phyloP scores from a whole-genome alignment of 495 filamentous ascomycete genomes.

The Neurospora intermedia region DNA sequence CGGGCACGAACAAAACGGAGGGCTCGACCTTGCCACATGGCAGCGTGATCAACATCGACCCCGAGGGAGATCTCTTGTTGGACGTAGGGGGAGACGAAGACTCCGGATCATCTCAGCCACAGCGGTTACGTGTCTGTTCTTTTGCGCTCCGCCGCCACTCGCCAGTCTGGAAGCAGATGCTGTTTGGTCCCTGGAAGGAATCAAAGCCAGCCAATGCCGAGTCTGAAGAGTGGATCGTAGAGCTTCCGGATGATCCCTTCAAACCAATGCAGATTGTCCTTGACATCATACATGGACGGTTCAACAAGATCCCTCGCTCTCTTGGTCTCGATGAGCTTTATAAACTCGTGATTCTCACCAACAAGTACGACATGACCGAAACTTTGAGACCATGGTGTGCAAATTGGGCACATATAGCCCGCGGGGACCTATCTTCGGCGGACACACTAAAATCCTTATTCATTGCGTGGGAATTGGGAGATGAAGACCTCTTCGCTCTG shows the following conservation, averaged over 20 bases:
- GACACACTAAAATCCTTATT: background rate
- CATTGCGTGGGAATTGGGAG: background rate
- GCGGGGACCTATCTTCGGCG: background rate
- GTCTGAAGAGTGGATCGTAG: constrained; percentile 11
- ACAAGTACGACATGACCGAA: constrained; percentile 20
- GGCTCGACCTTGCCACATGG: background rate
- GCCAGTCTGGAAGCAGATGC: constrained; percentile 19
- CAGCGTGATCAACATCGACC: background rate
- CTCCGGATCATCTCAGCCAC: background rate
- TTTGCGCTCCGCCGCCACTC: constrained; percentile 13
- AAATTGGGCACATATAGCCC: constrained; percentile 3
- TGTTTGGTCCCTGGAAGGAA: constrained; percentile 19
- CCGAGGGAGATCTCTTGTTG: constrained; percentile 5
- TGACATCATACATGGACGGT: constrained; percentile 18
- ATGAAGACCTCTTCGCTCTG: background rate
- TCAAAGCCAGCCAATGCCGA: constrained; percentile 9
- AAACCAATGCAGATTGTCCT: constrained; percentile 1
- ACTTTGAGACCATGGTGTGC: constrained; percentile 14
- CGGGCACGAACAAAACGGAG: background rate
- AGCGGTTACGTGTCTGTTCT: constrained; percentile 16
- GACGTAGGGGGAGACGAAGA: background rate
- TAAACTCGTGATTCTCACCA: constrained; percentile 15
- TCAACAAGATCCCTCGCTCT: constrained; percentile 9
- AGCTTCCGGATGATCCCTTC: constrained; percentile 16
- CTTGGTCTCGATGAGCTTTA: constrained; percentile 11